Conservation (phyloP, 192 early-diverging fungal genomes). For the Umbelopsis vinacea region DNA sequence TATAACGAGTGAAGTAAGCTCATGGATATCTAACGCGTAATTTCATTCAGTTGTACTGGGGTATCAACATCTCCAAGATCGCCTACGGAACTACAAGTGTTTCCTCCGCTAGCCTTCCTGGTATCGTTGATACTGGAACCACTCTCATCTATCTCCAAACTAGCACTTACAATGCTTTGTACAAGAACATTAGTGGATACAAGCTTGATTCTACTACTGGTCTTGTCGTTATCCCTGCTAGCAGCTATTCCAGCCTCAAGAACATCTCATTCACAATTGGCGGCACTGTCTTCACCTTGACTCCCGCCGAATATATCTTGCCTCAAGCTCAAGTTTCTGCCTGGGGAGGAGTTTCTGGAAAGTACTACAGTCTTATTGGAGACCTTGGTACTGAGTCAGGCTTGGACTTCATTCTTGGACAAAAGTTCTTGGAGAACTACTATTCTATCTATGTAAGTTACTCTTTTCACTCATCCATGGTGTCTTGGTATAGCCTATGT, state of each 20-base stretch:
- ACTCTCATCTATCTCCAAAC: slow-evolving; percentile 33
- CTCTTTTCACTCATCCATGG: neutral
- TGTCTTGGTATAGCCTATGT: neutral
- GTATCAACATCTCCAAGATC: slow-evolving; percentile 31
- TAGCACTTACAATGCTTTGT: slow-evolving; percentile 13
- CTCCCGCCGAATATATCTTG: slow-evolving; percentile 29
- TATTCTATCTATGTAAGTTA: slow-evolving; percentile 48
- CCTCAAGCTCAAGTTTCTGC: slow-evolving; percentile 26
- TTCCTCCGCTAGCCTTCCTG: slow-evolving; percentile 13
- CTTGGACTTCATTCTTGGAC: slow-evolving; percentile 50
- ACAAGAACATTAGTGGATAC: slow-evolving; percentile 27
- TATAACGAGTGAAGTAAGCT: neutral
- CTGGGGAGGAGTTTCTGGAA: slow-evolving; percentile 15
- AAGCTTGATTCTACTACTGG: slow-evolving; percentile 20
- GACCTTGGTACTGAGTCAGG: neutral
- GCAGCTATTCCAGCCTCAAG: slow-evolving; percentile 26
- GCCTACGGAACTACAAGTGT: slow-evolving; percentile 28
- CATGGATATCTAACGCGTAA: neutral
- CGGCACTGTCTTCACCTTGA: slow-evolving; percentile 27
- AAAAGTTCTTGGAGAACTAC: slow-evolving; percentile 56
- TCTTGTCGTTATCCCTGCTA: slow-evolving; percentile 32
- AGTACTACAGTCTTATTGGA: slow-evolving; percentile 23
- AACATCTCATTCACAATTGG: slow-evolving; percentile 34
- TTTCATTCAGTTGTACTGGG: slow-evolving; percentile 30
- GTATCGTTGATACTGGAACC: slow-evolving; percentile 44